Evolutionary conservation across 1,284 basidiomycete genomes (phyloP).

Genomic region (Malassezia psittaci): DNA sequence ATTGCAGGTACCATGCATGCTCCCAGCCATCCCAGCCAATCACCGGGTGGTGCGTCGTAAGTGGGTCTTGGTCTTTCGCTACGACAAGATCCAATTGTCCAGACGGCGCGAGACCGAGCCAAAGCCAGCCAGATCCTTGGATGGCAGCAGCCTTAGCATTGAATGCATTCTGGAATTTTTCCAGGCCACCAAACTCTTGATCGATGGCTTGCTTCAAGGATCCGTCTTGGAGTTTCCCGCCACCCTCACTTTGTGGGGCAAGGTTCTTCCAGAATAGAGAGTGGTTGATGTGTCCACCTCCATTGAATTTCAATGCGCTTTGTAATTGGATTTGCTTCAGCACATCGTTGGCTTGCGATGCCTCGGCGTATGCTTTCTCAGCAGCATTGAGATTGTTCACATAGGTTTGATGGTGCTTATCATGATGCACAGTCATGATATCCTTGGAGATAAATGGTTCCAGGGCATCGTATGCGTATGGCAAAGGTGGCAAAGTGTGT

Average conservation of each 20-base stretch:
- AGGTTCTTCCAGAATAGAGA: constrained; percentile 95
- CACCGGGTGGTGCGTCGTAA: constrained; percentile 73
- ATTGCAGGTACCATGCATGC: constrained; percentile 54
- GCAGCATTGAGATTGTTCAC: constrained; percentile 55
- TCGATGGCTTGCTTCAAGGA: constrained; percentile 71
- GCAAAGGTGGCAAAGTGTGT: constrained; percentile 62
- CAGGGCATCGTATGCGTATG: constrained; percentile 79
- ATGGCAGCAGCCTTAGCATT: constrained; percentile 82
- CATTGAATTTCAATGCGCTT: constrained; percentile 79
- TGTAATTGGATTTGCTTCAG: constrained; percentile 76
- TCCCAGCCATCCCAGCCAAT: constrained; percentile 97
- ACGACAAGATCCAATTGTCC: constrained; percentile 68
- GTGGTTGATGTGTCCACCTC: constrained; percentile 66
- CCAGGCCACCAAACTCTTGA: constrained; percentile 72
- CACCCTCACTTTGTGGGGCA: constrained; percentile 38
- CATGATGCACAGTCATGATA: constrained; percentile 65
- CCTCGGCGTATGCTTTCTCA: constrained; percentile 67
- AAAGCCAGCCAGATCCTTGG: constrained; percentile 97
- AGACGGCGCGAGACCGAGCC: constrained; percentile 55
- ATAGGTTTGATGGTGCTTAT: constrained; percentile 70
- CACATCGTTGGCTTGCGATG: constrained; percentile 56
- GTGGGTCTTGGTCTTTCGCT: constrained; percentile 91
- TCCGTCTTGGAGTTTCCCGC: constrained; percentile 58
- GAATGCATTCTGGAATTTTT: constrained; percentile 65
- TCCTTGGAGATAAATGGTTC: constrained; percentile 71